These are phyloP conservation scores for Neurospora sp. DNA, from an alignment of 495 filamentous ascomycete species.

Conservation along the genomic window DNA sequence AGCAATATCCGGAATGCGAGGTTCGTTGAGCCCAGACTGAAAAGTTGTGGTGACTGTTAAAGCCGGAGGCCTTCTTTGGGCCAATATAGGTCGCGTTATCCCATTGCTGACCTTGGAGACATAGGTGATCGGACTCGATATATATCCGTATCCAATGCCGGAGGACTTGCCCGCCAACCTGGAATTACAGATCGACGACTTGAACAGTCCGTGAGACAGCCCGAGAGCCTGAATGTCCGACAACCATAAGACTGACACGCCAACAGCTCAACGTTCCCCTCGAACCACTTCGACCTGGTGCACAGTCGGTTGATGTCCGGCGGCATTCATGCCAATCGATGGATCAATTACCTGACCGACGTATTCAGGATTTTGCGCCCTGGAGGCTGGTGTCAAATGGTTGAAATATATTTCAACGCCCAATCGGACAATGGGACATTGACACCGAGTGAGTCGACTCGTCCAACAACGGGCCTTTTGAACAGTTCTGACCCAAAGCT, in stretches of 20 bases:
- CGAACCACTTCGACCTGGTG: slow-evolving; percentile 79
- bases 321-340: slow-evolving; percentile 68
- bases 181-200: slow-evolving; percentile 68
- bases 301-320: slow-evolving; percentile 73
- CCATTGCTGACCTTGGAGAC: background rate
- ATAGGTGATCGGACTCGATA: slow-evolving; percentile 75
- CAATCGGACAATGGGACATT: slow-evolving; percentile 87
- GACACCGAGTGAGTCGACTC: slow-evolving; percentile 38
- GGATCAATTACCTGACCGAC: slow-evolving; percentile 71
- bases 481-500: slow-evolving; percentile 2
- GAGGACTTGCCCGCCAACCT: slow-evolving; percentile 59
- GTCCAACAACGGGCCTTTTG: background rate
- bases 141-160: slow-evolving; percentile 63
- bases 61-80: background rate
- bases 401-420: slow-evolving; percentile 77
- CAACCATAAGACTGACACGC: slow-evolving; percentile 1
- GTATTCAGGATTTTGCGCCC: slow-evolving; percentile 46
- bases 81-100: background rate
- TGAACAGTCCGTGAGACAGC: slow-evolving; percentile 52
- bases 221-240: background rate
- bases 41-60: background rate
- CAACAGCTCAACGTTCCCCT: slow-evolving; percentile 56
- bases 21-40: slow-evolving; percentile 36
- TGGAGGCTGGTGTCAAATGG: slow-evolving; percentile 84
- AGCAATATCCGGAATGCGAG: slow-evolving; percentile 62